Percentiles rank a stretch among this genome's conserved stretches.
Conservation (phyloP, 2,329 filamentous ascomycete genomes). For the Albifimbria verrucaria region DNA sequence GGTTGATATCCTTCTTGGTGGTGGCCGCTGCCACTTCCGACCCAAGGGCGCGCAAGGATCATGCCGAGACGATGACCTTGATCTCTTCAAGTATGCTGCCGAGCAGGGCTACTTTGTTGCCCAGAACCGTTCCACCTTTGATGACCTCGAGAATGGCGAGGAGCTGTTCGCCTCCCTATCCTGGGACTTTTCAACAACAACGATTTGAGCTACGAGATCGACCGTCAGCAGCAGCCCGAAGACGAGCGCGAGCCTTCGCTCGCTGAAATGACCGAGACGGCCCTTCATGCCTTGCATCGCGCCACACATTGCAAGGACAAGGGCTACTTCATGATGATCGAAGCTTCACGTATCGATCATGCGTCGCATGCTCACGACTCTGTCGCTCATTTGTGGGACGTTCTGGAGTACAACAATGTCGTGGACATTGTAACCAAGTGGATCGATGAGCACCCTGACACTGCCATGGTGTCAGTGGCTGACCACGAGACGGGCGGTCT, state of each 20-base stretch:
- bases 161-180: slow-evolving; percentile 26
- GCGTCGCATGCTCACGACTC: slow-evolving; percentile 47
- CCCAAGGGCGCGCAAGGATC: slow-evolving; percentile 28
- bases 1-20: slow-evolving; percentile 33
- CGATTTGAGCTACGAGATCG: slow-evolving; percentile 30
- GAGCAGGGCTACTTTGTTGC: slow-evolving; percentile 30
- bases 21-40: slow-evolving; percentile 35
- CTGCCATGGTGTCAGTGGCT: slow-evolving; percentile 31
- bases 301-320: slow-evolving; percentile 25
- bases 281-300: slow-evolving; percentile 27
- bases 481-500: slow-evolving; percentile 37
- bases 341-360: slow-evolving; percentile 30
- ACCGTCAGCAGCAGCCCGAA: slow-evolving; percentile 18
- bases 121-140: slow-evolving; percentile 28
- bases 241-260: slow-evolving; percentile 15
- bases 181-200: slow-evolving; percentile 33
- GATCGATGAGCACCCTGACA: slow-evolving; percentile 33
- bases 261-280: slow-evolving; percentile 24
- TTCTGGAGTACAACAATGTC: slow-evolving; percentile 33
- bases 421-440: slow-evolving; percentile 29
- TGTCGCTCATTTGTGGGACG: slow-evolving; percentile 44
- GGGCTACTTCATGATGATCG: slow-evolving; percentile 28
- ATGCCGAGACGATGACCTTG: slow-evolving; percentile 31
- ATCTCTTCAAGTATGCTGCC: slow-evolving; percentile 27
- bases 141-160: slow-evolving; percentile 19